Percentiles rank a stretch among this genome's conserved stretches.
Conservation (phyloP, 495 filamentous ascomycete genomes). For the Aspergillus egyptiacus region DNA sequence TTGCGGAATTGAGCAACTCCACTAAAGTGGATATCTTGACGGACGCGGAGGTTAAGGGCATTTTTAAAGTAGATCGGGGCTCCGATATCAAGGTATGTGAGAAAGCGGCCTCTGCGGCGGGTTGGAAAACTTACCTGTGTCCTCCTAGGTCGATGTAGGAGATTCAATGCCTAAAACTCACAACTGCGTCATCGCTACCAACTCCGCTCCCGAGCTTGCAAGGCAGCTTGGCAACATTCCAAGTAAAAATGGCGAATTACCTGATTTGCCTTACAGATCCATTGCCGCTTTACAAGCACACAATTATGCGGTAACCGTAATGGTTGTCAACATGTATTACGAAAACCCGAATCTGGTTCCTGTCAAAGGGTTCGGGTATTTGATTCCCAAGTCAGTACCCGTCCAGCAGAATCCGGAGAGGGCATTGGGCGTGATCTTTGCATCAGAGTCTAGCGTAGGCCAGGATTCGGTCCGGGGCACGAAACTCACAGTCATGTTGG, state of each 20-base stretch:
- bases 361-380: conserved; percentile 78
- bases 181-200: conserved; percentile 66
- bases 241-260: conserved; percentile 4
- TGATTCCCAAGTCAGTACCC: conserved; percentile 69
- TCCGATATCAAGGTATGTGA: conserved; percentile 20
- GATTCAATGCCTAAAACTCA: conserved; percentile 27
- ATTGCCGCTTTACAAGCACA: conserved; percentile 40
- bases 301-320: conserved; percentile 69
- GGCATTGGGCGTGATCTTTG: conserved; percentile 87
- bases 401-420: conserved; percentile 71
- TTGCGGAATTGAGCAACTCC: conserved; percentile 22
- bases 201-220: conserved; percentile 43
- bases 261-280: conserved; percentile 21
- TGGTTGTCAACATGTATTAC: conserved; percentile 89
- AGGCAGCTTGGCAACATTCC: conserved; percentile 15
- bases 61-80: conserved; percentile 12
- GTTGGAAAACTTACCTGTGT: neutral
- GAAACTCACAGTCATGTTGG: conserved; percentile 91
- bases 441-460: conserved; percentile 57
- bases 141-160: conserved; percentile 13
- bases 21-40: conserved; percentile 26
- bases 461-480: conserved; percentile 59
- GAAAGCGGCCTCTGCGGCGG: neutral
- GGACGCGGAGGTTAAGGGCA: conserved; percentile 17
- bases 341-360: conserved; percentile 54